These are phyloP conservation scores for Ceratopteris richardii DNA, from an alignment of 75 land plant species.

Conservation along the genomic window DNA sequence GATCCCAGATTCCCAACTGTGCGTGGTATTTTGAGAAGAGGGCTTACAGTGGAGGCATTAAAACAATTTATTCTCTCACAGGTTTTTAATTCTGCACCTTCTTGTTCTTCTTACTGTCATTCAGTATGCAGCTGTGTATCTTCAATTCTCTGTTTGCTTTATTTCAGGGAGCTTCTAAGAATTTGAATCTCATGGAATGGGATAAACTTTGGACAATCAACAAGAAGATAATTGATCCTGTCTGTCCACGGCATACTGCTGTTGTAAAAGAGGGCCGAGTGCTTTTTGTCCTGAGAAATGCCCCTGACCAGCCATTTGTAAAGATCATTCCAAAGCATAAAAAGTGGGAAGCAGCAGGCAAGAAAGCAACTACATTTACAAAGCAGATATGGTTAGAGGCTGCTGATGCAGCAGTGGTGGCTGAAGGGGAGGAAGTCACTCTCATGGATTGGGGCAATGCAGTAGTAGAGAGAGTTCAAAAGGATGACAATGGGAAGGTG, in stretches of 20 bases:
- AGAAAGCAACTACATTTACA: constrained; percentile 66
- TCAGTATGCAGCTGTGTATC: neutral
- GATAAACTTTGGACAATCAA: constrained; percentile 97
- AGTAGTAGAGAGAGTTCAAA: constrained; percentile 48
- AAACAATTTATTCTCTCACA: constrained; percentile 84
- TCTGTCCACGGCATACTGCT: constrained; percentile 92
- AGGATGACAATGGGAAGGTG: constrained; percentile 49
- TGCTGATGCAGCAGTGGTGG: constrained; percentile 58
- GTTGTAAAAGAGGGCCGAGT: constrained; percentile 59
- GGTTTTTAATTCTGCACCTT: constrained; percentile 29
- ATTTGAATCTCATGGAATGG: constrained; percentile 96
- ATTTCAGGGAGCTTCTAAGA: constrained; percentile 90
- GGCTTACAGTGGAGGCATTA: constrained; percentile 77
- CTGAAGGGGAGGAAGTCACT: constrained; percentile 81
- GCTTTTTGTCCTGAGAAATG: constrained; percentile 40
- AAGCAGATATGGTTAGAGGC: constrained; percentile 74
- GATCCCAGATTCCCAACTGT: constrained; percentile 96
- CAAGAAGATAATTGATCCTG: constrained; percentile 91
- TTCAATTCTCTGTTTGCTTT: neutral
- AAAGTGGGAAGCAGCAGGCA: constrained; percentile 78
- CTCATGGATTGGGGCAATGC: constrained; percentile 99
- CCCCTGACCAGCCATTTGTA: constrained; percentile 70
- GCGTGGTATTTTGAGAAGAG: constrained; percentile 74
- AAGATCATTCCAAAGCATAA: constrained; percentile 78
- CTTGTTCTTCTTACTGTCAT: neutral